phyloP scores from a whole-genome alignment of 345 rosid genomes.

The Citropsis articulata region DNA sequence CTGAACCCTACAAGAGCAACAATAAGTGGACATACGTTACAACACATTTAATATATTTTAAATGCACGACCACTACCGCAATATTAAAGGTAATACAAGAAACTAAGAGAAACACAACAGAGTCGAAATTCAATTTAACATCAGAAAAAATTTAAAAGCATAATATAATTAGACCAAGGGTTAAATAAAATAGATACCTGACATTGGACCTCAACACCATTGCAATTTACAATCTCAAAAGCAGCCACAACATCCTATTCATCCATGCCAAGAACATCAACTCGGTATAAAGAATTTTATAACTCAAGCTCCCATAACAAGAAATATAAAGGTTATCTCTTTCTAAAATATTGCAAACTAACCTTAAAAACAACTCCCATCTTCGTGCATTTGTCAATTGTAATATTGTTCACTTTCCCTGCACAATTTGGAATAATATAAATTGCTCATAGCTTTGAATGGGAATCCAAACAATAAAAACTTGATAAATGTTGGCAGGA shows the following conservation, averaged over 20 bases:
- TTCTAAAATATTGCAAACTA: slow-evolving; percentile 29
- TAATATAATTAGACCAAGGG: background rate
- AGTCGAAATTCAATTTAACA: background rate
- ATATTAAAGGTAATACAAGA: background rate
- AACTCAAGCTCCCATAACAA: background rate
- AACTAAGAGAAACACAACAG: background rate
- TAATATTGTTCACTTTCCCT: slow-evolving; percentile 98
- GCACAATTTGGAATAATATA: slow-evolving; percentile 26
- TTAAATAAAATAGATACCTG: slow-evolving; percentile 57
- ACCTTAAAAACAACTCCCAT: slow-evolving; percentile 88
- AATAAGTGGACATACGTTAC: slow-evolving; percentile 11
- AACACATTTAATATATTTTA: slow-evolving; percentile 2
- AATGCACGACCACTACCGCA: background rate
- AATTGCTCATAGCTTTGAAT: slow-evolving; percentile 14
- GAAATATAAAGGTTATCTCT: background rate
- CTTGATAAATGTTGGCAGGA: background rate
- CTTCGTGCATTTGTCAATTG: slow-evolving; percentile 91
- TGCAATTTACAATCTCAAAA: slow-evolving; percentile 94
- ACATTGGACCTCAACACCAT: slow-evolving; percentile 91
- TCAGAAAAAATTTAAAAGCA: background rate
- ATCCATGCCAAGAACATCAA: slow-evolving; percentile 17
- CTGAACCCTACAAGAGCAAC: slow-evolving; percentile 63
- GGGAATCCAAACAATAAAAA: background rate
- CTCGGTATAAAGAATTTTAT: slow-evolving; percentile 8
- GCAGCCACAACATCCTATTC: slow-evolving; percentile 98